Conservation (phyloP, 257 asterid species). For the Ophiorrhiza pumila region DNA sequence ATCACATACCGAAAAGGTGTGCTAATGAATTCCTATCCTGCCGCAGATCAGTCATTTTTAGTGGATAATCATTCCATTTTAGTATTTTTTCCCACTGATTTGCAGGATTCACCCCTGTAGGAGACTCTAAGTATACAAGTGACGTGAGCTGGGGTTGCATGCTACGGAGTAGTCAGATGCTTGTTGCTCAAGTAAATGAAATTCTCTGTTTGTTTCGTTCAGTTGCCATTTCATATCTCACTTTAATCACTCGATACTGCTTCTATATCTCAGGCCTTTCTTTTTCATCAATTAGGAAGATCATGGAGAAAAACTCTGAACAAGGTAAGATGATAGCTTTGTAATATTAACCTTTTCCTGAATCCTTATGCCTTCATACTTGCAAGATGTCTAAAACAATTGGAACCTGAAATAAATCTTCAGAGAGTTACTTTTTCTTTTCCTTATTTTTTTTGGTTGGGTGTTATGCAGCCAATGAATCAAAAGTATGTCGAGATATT, state of each 20-base stretch:
- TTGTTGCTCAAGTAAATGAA: constrained; percentile 79
- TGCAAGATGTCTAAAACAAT: neutral
- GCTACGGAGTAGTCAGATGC: constrained; percentile 99
- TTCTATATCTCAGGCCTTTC: constrained; percentile 54
- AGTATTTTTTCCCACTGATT: constrained; percentile 1
- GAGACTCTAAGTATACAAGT: constrained; percentile 73
- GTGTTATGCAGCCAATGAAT: constrained; percentile 59
- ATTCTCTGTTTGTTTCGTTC: constrained; percentile 15
- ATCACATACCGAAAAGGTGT: constrained; percentile 89
- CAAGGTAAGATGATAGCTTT: constrained; percentile 42
- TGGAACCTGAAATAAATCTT: neutral
- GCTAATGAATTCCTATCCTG: neutral
- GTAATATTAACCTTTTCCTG: neutral
- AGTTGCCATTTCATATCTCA: neutral
- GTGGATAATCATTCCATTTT: neutral
- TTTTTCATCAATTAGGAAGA: constrained; percentile 79
- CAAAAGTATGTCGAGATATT: constrained; percentile 64
- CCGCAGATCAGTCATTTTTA: neutral
- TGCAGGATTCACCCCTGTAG: constrained; percentile 75
- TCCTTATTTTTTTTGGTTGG: neutral
- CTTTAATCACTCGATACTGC: neutral
- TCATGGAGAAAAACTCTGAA: constrained; percentile 79
- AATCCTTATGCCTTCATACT: neutral
- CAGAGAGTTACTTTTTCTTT: constrained; percentile 7
- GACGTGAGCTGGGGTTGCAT: constrained; percentile 98